Conservation (phyloP, 805 yeast genomes). For the Yamadazyma laniorum region DNA sequence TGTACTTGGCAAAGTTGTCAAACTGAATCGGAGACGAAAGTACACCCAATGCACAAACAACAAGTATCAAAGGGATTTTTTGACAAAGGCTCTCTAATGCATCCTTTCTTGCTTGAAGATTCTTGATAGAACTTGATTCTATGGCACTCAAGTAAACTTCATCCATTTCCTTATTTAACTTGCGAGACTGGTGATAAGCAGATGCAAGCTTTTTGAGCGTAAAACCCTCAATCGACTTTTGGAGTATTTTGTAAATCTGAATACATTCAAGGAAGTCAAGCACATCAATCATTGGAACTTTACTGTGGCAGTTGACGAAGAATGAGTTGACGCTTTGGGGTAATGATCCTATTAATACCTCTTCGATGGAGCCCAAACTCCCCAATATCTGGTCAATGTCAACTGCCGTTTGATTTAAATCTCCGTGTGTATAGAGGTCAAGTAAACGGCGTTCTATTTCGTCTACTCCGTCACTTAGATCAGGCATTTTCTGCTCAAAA, state of each 20-base stretch:
- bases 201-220: slow-evolving; percentile 17
- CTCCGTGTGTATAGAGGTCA: slow-evolving; percentile 3
- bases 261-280: slow-evolving; percentile 28
- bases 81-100: slow-evolving; percentile 22
- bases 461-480: slow-evolving; percentile 4
- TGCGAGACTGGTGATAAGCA: slow-evolving; percentile 7
- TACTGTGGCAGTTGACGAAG: slow-evolving; percentile 31
- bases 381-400: neutral
- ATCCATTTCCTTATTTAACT: slow-evolving; percentile 1
- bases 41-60: slow-evolving; percentile 34
- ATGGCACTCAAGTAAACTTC: slow-evolving; percentile 16
- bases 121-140: slow-evolving; percentile 15
- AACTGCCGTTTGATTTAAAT: neutral
- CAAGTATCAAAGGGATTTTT: slow-evolving; percentile 24
- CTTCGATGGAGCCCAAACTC: slow-evolving; percentile 2
- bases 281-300: slow-evolving; percentile 31
- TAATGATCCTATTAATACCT: slow-evolving; percentile 14
- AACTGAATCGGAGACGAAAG: slow-evolving; percentile 30
- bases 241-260: slow-evolving; percentile 24
- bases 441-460: slow-evolving; percentile 7
- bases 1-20: slow-evolving; percentile 30
- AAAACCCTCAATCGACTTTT: slow-evolving; percentile 17
- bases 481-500: slow-evolving; percentile 16
- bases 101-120: slow-evolving; percentile 17
- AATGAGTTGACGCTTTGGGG: slow-evolving; percentile 23